Evolutionary conservation across 2,329 filamentous ascomycete species (phyloP), one percentile per base, ranked within the genome.

Genomic region (Neonectria punicea): DNA sequence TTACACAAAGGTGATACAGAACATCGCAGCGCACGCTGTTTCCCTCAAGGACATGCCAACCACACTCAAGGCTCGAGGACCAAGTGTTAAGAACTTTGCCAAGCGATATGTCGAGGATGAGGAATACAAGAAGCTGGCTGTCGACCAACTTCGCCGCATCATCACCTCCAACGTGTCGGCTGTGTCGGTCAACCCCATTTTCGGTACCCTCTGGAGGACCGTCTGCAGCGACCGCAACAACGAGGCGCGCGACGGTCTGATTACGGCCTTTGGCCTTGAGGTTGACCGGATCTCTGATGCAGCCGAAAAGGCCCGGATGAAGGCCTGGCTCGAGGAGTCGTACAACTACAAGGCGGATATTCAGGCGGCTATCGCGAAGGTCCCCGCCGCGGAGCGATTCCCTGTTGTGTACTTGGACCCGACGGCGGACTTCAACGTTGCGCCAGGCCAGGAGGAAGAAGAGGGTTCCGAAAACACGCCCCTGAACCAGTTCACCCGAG

Each of bases 371-470:
- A 78, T 86, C 28, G 66, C 75, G 4, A 55, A 70, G 0, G 78
- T 86, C 1, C 73, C 80, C 0, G 74, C 75, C 2, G 72, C 75
- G 11, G 75, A 82, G 13, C 73, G 73, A 25, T 86, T 81, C 59
- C 84, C 84, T 2, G 82, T 84, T 32, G 80, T 86, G 4, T 84
- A 80, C 66, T 76, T 86, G 7, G 84, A 86, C 59, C 84, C 84
- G 4, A 86, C 84, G 0, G 72, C 82, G 25, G 72, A 74, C 18
- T 83, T 84, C 59, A 58, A 67, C 1, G 53, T 44, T 1, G 61
- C 69, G 0, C 10, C 30, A 14, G 28, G 30, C n/a, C 49, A 51
- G 49, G 70, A 72, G 0, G 71, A 62, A 2, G 69, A 58, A 0
- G 41, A 63, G 6, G 59, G 60, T 1, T 41, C 51, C 0, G 65